Evolutionary conservation across 2,329 filamentous ascomycete genomes (phyloP).

Genomic region (Ceratocystis eucalypticola): DNA sequence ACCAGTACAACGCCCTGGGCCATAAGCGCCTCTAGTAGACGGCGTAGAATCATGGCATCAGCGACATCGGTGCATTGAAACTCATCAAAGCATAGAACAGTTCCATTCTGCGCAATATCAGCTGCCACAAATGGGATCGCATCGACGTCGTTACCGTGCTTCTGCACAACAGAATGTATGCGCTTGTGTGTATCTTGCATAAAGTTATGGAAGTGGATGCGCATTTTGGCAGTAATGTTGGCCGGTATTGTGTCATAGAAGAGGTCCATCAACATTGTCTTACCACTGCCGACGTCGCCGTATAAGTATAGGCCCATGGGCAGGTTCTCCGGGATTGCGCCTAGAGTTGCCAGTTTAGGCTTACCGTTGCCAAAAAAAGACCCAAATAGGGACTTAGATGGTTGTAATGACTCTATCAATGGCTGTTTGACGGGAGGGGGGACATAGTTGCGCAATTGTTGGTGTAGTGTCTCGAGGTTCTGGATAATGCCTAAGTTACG

Average conservation of each 20-base stretch:
- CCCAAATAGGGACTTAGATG: conserved; percentile 40
- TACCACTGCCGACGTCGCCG: conserved; percentile 91
- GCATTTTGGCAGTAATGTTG: conserved; percentile 67
- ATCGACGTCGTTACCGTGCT: conserved; percentile 79
- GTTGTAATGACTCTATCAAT: conserved; percentile 54
- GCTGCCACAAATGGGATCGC: conserved; percentile 84
- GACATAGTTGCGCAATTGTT: conserved; percentile 61
- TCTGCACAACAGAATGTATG: conserved; percentile 78
- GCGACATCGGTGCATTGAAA: conserved; percentile 98
- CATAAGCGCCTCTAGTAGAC: conserved; percentile 81
- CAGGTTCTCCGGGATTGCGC: conserved; percentile 53
- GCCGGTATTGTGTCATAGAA: conserved; percentile 85
- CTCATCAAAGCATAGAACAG: conserved; percentile 93
- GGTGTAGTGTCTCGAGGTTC: conserved; percentile 75
- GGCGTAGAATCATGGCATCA: conserved; percentile 91
- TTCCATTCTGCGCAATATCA: conserved; percentile 74
- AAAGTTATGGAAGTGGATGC: conserved; percentile 98
- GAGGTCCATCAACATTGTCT: conserved; percentile 99
- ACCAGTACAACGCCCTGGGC: conserved; percentile 92
- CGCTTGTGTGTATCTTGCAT: conserved; percentile 96
- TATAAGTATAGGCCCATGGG: conserved; percentile 89
- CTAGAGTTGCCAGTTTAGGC: conserved; percentile 26
- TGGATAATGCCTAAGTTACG: conserved; percentile 60
- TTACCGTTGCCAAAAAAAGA: conserved; percentile 45
- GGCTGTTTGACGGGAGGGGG: conserved; percentile 66